These are phyloP conservation scores for Cordyceps fumosorosea DNA, from an alignment of 2,329 filamentous ascomycete genomes.

Conservation along the genomic window DNA sequence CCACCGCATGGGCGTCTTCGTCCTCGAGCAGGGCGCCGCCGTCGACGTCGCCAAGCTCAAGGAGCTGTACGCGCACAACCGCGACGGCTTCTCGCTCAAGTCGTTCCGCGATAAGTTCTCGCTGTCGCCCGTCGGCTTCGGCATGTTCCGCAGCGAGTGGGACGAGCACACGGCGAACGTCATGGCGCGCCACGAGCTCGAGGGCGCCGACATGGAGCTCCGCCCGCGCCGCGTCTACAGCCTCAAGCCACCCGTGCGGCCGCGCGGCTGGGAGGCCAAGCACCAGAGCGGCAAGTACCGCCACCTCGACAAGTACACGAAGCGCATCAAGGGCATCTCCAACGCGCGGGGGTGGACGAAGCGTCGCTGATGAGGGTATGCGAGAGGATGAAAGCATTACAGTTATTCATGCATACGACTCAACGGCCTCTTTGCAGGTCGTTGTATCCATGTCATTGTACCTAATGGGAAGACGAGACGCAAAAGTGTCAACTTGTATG, in stretches of 20 bases:
- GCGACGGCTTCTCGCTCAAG: slow-evolving; percentile 69
- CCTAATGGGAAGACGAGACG: background rate
- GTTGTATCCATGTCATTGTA: background rate
- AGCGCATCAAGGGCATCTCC: slow-evolving; percentile 45
- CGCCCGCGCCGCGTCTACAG: slow-evolving; percentile 70
- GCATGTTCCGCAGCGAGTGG: slow-evolving; percentile 83
- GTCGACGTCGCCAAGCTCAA: slow-evolving; percentile 54
- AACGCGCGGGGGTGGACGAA: slow-evolving; percentile 37
- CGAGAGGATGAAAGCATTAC: background rate
- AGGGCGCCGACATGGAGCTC: slow-evolving; percentile 77
- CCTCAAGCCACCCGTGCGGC: slow-evolving; percentile 54
- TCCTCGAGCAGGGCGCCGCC: slow-evolving; percentile 65
- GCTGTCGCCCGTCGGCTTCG: slow-evolving; percentile 70
- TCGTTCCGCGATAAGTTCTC: slow-evolving; percentile 64
- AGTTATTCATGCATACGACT: background rate
- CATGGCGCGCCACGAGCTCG: slow-evolving; percentile 71
- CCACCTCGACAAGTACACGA: slow-evolving; percentile 58
- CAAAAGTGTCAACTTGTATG: background rate
- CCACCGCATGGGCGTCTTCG: slow-evolving; percentile 77
- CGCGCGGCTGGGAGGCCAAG: slow-evolving; percentile 61
- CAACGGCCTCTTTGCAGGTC: background rate
- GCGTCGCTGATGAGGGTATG: slow-evolving; percentile 23
- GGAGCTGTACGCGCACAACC: slow-evolving; percentile 39
- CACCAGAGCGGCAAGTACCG: slow-evolving; percentile 58
- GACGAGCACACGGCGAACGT: slow-evolving; percentile 82